phyloP scores from a whole-genome alignment of 225 moss, liverwort and hornwort species.

The Sphagnum contortum region DNA sequence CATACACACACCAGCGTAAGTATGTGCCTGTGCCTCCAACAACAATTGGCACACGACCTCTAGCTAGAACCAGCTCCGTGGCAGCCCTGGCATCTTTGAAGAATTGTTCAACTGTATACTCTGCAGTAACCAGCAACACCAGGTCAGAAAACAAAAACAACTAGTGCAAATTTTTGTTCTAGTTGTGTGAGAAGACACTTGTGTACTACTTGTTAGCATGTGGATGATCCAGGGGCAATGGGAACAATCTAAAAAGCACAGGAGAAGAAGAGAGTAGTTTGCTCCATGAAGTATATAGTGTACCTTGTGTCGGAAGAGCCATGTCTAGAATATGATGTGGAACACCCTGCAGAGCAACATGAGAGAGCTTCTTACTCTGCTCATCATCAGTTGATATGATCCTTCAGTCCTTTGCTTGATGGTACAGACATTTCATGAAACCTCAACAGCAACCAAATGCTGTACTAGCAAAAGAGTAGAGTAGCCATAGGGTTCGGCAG shows the following conservation, averaged over 20 bases:
- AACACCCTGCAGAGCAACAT: slow-evolving; percentile 12
- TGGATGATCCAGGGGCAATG: slow-evolving; percentile 3
- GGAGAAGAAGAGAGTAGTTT: too few species aligned
- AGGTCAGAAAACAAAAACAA: neutral
- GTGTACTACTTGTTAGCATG: slow-evolving; percentile 5
- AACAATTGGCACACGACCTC: slow-evolving; percentile 41
- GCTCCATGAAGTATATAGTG: too few species aligned
- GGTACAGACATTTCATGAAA: too few species aligned
- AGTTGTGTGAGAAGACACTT: neutral
- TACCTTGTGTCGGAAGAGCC: slow-evolving; percentile 33
- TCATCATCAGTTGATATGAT: too few species aligned
- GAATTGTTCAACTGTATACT: slow-evolving; percentile 35
- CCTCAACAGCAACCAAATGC: too few species aligned
- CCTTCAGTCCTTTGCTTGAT: too few species aligned
- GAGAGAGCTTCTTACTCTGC: neutral
- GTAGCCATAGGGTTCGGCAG: too few species aligned
- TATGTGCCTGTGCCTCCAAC: slow-evolving; percentile 54
- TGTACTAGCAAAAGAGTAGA: too few species aligned
- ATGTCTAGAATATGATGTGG: slow-evolving; percentile 52
- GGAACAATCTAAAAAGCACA: slow-evolving; percentile 2
- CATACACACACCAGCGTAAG: slow-evolving; percentile 33
- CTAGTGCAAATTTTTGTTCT: neutral
- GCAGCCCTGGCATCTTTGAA: slow-evolving; percentile 40
- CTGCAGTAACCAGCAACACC: slow-evolving; percentile 1
- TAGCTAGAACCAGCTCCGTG: slow-evolving; percentile 30